Evolutionary conservation across 73 alveolate species (phyloP), one percentile per base, ranked within the genome.

Genomic region (Durusdinium trenchii): DNA sequence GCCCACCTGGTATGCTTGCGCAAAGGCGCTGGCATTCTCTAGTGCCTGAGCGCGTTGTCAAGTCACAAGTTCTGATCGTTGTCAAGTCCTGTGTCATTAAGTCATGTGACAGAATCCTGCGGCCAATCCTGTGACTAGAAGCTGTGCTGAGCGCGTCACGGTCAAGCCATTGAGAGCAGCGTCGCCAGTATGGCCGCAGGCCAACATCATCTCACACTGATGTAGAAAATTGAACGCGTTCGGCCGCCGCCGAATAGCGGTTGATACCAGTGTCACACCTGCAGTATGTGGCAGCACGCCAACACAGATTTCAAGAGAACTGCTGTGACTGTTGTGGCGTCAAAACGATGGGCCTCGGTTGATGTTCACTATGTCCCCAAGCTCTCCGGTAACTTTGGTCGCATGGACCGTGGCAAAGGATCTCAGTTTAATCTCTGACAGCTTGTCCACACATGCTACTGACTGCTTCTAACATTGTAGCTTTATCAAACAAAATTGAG

Each of bases 1-100:
- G 76, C 76, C 76, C 18, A 62, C 38, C 76, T 62, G 76, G 76
- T 62, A 62, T 9, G 76, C 76, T 26, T 35, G 4, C 43, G 76
- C 76, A 20, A 62, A 62, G 5, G 76, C 76, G 6, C 6, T 12
- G 9, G 76, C 76, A 62, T 62, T 62, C 38, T 62, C 40, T 26
- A 62, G 76, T 7, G 76, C 76, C 76, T 62, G 40, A 62, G 76
- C 43, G 76, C 76, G n/a, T n/a, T n/a, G n/a, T n/a, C n/a, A n/a
- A n/a, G n/a, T n/a, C n/a, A n/a, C n/a, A n/a, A n/a, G n/a, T n/a
- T n/a, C n/a, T n/a, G n/a, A n/a, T n/a, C n/a, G n/a, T n/a, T n/a
- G n/a, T n/a, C n/a, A n/a, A n/a, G n/a, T n/a, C n/a, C n/a, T n/a
- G n/a, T n/a, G n/a, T n/a, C 76, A 23, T 26, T 10, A 23, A 35